Percentiles rank a stretch among this genome's conserved stretches.
Evolutionary conservation across 1,284 basidiomycete genomes (phyloP).

Genomic region (Sphaerobolus stellatus): DNA sequence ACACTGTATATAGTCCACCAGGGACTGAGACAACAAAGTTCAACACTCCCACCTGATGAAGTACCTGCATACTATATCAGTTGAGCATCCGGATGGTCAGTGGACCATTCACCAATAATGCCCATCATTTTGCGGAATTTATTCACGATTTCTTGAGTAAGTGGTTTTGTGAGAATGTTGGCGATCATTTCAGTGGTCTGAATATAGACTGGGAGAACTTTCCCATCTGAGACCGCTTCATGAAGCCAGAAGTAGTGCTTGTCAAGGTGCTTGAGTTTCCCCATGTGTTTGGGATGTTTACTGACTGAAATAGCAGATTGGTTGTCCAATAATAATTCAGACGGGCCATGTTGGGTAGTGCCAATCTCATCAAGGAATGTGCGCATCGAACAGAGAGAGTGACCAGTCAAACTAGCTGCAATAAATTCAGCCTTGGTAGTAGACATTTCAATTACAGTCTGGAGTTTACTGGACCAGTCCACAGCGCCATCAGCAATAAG

Average conservation of each 20-base stretch:
- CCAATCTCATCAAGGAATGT: constrained; percentile 32
- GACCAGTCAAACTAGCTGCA: constrained; percentile 30
- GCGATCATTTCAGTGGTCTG: too few species aligned
- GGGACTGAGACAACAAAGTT: too few species aligned
- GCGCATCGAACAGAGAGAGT: constrained; percentile 39
- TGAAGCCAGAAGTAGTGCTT: constrained; percentile 25
- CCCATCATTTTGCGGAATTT: too few species aligned
- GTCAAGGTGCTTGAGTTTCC: constrained; percentile 28
- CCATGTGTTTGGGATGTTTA: constrained; percentile 26
- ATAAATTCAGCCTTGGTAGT: constrained; percentile 45
- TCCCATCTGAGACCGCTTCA: constrained; percentile 20
- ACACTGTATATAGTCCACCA: too few species aligned
- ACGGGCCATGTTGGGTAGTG: constrained; percentile 16
- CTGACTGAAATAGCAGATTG: constrained; percentile 25
- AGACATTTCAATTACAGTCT: constrained; percentile 37
- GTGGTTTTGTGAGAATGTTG: too few species aligned
- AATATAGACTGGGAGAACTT: too few species aligned
- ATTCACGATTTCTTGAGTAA: too few species aligned
- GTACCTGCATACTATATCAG: too few species aligned
- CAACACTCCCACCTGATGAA: too few species aligned
- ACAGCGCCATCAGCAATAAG: constrained; percentile 30
- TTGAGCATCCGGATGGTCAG: too few species aligned
- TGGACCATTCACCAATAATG: too few species aligned
- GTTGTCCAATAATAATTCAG: constrained; percentile 24
- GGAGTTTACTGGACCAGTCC: constrained; percentile 38